phyloP scores from a whole-genome alignment of 305 asterid species.

The Fraxinus sp. region DNA sequence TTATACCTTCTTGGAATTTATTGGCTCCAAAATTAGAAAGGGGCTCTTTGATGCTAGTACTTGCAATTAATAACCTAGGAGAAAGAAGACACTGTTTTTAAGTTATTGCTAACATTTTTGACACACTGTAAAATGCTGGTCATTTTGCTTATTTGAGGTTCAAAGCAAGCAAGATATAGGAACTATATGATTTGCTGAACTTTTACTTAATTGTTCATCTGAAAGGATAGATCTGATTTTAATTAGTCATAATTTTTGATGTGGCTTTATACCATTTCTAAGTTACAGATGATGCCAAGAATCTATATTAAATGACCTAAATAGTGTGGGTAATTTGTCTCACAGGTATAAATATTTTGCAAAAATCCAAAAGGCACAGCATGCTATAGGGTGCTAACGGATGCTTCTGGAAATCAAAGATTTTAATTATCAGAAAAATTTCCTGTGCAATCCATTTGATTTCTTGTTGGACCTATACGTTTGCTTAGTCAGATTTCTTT shows the following conservation, averaged over 20 bases:
- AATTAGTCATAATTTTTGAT: background rate
- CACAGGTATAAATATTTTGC: background rate
- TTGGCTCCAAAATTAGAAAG: background rate
- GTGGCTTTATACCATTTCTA: background rate
- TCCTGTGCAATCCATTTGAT: background rate
- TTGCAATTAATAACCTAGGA: background rate
- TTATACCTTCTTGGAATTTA: background rate
- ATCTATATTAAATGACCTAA: background rate
- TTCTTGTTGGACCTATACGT: background rate
- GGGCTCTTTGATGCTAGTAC: background rate
- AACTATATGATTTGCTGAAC: no score
- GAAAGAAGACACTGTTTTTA: background rate
- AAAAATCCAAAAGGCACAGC: background rate
- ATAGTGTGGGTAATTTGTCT: background rate
- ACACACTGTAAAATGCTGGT: background rate
- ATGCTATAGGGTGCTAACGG: background rate
- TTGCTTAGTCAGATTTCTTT: background rate
- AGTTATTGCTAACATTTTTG: background rate
- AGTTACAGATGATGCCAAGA: background rate
- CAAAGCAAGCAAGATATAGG: background rate
- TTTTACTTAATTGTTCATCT: background rate
- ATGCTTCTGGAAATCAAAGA: background rate
- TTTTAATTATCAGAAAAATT: background rate
- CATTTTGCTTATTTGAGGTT: background rate
- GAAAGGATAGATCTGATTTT: background rate